Conservation (phyloP, 257 asterid genomes). For the Schizonepeta tenuifolia region DNA sequence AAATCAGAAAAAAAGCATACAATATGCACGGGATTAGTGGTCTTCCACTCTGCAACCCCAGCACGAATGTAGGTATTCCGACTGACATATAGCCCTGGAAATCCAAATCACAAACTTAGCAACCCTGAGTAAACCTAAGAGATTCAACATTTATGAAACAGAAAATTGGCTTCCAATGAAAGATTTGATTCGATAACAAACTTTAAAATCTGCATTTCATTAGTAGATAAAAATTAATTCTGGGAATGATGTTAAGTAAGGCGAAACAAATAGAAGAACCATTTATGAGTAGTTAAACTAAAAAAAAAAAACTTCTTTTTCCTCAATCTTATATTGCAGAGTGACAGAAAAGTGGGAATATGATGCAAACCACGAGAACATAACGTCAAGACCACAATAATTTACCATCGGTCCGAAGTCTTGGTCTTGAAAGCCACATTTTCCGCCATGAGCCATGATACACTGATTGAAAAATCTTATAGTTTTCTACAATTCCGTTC, state of each 20-base stretch:
- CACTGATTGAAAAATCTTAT: conserved; percentile 60
- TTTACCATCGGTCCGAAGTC: conserved; percentile 94
- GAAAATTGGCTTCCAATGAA: background rate
- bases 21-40: conserved; percentile 88
- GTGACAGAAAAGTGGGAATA: background rate
- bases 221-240: background rate
- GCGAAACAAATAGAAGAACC: background rate
- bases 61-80: conserved; percentile 95
- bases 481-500: conserved; percentile 72
- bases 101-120: conserved; percentile 27
- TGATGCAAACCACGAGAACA: background rate
- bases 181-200: background rate
- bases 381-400: background rate
- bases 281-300: background rate
- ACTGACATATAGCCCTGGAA: conserved; percentile 84
- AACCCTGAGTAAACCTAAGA: background rate
- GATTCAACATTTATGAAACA: background rate
- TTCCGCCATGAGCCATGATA: conserved; percentile 96
- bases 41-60: conserved; percentile 93
- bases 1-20: conserved; percentile 53
- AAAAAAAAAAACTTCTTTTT: background rate
- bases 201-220: background rate
- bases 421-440: conserved; percentile 97
- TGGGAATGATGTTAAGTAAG: background rate
- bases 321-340: background rate